A percentile compares a stretch with the other conserved stretches of the same genome.
These are phyloP conservation scores for Thielaviopsis musarum DNA, from an alignment of 2,329 filamentous ascomycete species.

Conservation along the genomic window DNA sequence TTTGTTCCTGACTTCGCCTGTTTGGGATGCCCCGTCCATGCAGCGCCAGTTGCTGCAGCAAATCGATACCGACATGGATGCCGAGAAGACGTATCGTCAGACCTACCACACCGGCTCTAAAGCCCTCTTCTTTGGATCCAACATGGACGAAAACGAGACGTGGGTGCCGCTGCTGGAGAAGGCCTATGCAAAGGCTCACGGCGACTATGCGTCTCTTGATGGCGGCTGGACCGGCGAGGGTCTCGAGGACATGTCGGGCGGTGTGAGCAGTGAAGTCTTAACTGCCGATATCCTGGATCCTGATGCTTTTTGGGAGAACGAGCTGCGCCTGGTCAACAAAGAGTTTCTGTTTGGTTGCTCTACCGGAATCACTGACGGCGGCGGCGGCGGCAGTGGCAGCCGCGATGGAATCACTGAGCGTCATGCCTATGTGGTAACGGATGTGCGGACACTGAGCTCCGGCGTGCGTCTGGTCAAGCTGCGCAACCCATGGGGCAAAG, in stretches of 20 bases:
- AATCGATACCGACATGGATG: slow-evolving; percentile 51
- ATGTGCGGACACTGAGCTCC: slow-evolving; percentile 21
- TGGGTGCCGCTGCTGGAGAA: slow-evolving; percentile 72
- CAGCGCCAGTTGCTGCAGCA: slow-evolving; percentile 60
- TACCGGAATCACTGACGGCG: slow-evolving; percentile 27
- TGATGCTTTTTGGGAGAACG: slow-evolving; percentile 54
- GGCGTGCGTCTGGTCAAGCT: slow-evolving; percentile 40
- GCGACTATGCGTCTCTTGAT: slow-evolving; percentile 54
- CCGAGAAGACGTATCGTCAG: slow-evolving; percentile 53
- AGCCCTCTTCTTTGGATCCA: slow-evolving; percentile 64
- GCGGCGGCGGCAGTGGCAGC: slow-evolving; percentile 27
- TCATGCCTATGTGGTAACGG: slow-evolving; percentile 40
- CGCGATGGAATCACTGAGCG: slow-evolving; percentile 40
- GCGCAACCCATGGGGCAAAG: slow-evolving; percentile 43
- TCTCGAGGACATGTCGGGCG: slow-evolving; percentile 41
- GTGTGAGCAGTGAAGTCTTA: slow-evolving; percentile 49
- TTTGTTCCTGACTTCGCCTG: slow-evolving; percentile 64
- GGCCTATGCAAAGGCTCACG: slow-evolving; percentile 71
- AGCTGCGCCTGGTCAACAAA: slow-evolving; percentile 61
- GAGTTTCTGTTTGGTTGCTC: slow-evolving; percentile 55
- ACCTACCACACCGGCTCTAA: slow-evolving; percentile 60
- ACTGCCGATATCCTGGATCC: slow-evolving; percentile 50
- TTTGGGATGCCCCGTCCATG: slow-evolving; percentile 63
- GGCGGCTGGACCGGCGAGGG: slow-evolving; percentile 53
- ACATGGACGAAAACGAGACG: slow-evolving; percentile 60